Evolutionary conservation across 441 rosid species (phyloP).

Genomic region (Aleurites moluccanus): DNA sequence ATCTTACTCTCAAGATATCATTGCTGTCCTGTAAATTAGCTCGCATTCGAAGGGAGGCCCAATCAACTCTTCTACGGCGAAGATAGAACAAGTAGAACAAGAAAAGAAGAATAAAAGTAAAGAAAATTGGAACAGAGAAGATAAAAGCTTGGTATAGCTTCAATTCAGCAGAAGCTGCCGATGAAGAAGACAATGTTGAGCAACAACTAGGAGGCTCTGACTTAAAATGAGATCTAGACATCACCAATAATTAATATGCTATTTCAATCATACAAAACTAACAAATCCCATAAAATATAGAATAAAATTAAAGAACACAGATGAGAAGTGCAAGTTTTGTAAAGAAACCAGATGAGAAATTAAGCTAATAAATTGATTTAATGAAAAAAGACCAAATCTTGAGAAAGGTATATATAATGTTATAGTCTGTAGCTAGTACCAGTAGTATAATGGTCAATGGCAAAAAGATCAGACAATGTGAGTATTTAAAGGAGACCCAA

Average conservation of each 20-base stretch:
- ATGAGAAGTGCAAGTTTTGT: slow-evolving; percentile 12
- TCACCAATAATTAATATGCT: slow-evolving; percentile 13
- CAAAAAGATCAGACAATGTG: neutral
- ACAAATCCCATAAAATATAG: slow-evolving; percentile 4
- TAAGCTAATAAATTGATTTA: neutral
- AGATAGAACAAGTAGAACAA: slow-evolving; percentile 76
- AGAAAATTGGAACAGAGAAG: slow-evolving; percentile 74
- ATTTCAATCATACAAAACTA: neutral
- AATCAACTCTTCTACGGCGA: slow-evolving; percentile 66
- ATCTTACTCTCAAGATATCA: slow-evolving; percentile 40
- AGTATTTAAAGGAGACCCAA: neutral
- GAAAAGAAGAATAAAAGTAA: slow-evolving; percentile 66
- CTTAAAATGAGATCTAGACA: slow-evolving; percentile 38
- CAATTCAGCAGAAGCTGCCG: slow-evolving; percentile 47
- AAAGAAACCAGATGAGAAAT: slow-evolving; percentile 15
- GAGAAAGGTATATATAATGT: neutral
- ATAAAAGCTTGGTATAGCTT: slow-evolving; percentile 78
- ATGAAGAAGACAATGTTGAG: slow-evolving; percentile 28
- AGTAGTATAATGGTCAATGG: neutral
- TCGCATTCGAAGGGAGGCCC: slow-evolving; percentile 66
- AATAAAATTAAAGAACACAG: neutral
- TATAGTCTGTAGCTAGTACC: neutral
- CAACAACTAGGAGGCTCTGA: slow-evolving; percentile 30
- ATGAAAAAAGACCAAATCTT: neutral
- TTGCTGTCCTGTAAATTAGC: slow-evolving; percentile 28